A percentile compares a stretch with the other conserved stretches of the same genome.
Conservation (phyloP, 2,329 filamentous ascomycete species). For the Conoideocrella luteorostrata region DNA sequence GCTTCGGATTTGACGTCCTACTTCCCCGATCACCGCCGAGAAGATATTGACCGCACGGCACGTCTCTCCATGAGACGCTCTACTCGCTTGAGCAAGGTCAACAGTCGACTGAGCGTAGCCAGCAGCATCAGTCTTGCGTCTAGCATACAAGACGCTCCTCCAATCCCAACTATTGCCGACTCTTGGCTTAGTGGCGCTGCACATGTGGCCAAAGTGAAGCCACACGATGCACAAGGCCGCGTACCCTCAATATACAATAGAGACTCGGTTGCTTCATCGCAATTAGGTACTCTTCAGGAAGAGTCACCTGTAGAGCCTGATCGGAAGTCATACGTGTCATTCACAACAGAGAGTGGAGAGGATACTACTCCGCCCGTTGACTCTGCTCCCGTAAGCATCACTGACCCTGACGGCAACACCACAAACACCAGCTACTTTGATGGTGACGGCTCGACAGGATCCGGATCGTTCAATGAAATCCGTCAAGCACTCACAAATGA, state of each 20-base stretch:
- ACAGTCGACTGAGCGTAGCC: constrained; percentile 86
- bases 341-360: constrained; percentile 64
- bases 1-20: constrained; percentile 94
- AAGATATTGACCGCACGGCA: constrained; percentile 93
- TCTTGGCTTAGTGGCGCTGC: constrained; percentile 64
- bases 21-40: constrained; percentile 89
- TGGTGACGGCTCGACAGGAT: constrained; percentile 64
- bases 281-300: constrained; percentile 85
- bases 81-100: constrained; percentile 83
- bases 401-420: constrained; percentile 68
- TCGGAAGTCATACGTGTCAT: constrained; percentile 92
- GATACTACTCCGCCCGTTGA: constrained; percentile 43
- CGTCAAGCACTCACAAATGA: constrained; percentile 83
- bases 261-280: constrained; percentile 82
- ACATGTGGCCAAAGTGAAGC: constrained; percentile 32
- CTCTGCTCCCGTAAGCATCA: constrained; percentile 58
- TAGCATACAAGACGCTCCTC: constrained; percentile 85
- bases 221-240: constrained; percentile 44
- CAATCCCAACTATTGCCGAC: constrained; percentile 92
- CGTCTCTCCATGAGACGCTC: constrained; percentile 88
- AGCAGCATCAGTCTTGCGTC: constrained; percentile 92
- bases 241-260: constrained; percentile 49
- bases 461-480: constrained; percentile 74
- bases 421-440: constrained; percentile 78
- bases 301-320: constrained; percentile 82